Conservation (phyloP, 192 early-diverging fungal species). For the Linnemannia schmuckeri region DNA sequence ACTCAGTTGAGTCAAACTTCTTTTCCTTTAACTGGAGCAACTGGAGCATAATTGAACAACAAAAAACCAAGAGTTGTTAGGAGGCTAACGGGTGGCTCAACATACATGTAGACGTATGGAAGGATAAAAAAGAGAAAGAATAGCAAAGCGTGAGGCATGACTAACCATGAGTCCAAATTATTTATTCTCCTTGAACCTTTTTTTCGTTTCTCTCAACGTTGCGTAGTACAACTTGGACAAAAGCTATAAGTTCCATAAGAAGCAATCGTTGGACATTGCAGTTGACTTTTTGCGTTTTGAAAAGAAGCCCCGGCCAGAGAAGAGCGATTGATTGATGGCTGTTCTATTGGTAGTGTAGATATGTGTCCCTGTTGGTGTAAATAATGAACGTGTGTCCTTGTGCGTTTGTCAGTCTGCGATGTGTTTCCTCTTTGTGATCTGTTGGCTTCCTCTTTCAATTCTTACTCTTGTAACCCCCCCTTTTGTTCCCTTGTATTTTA, state of each 20-base stretch:
- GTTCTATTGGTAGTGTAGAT: not conserved
- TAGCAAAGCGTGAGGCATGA: not conserved
- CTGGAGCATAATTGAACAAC: not conserved
- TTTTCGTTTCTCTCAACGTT: not conserved
- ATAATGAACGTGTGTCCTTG: no score
- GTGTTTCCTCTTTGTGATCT: not conserved
- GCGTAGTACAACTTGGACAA: conserved; percentile 78
- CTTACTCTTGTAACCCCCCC: not conserved
- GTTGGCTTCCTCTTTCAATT: not conserved
- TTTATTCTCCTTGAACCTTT: not conserved
- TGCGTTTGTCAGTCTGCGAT: not conserved
- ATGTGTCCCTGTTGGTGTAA: not conserved
- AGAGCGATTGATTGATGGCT: not conserved
- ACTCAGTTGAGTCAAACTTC: no score
- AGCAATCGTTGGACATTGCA: conserved; percentile 76
- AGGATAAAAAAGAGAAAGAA: not conserved
- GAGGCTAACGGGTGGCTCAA: not conserved
- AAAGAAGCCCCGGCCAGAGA: conserved; percentile 56
- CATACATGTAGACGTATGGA: not conserved
- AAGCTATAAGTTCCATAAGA: conserved; percentile 88
- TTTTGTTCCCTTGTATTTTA: not conserved
- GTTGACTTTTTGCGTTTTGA: conserved; percentile 79
- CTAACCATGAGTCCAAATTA: conserved; percentile 2
- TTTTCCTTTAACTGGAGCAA: not conserved
- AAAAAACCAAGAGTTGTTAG: not conserved